These are phyloP conservation scores for Curvularia hawaiiensis DNA, from an alignment of 2,329 filamentous ascomycete species.

Conservation along the genomic window DNA sequence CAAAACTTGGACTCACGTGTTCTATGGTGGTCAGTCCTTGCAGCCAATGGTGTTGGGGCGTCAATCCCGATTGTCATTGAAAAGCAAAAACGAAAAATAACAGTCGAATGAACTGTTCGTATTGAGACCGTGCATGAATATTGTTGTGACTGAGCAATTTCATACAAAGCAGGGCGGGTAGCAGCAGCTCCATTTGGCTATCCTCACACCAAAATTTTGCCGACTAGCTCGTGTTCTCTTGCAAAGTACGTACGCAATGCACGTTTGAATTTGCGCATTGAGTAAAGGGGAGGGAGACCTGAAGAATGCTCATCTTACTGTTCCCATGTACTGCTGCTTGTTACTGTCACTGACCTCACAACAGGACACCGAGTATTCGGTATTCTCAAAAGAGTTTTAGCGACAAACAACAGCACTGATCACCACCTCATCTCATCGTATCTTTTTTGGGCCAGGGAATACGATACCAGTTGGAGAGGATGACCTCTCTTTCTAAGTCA, in stretches of 20 bases:
- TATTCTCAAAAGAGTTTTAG: neutral
- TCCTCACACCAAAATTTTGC: neutral
- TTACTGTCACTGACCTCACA: neutral
- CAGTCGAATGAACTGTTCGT: neutral
- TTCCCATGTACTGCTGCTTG: neutral
- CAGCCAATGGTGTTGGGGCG: neutral
- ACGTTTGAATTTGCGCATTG: neutral
- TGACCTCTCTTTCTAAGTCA: conserved; percentile 9
- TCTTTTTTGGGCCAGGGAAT: neutral
- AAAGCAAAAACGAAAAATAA: neutral
- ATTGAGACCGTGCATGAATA: neutral
- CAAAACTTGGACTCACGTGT: neutral
- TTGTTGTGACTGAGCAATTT: neutral
- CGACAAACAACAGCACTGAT: neutral
- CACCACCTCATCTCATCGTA: neutral
- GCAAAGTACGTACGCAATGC: neutral
- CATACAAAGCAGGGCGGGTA: neutral
- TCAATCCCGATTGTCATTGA: neutral
- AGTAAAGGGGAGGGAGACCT: neutral
- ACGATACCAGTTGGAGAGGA: neutral
- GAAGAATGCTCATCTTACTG: neutral
- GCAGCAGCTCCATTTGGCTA: neutral
- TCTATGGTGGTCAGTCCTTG: neutral
- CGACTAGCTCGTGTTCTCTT: neutral
- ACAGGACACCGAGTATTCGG: neutral